phyloP scores from a whole-genome alignment of 768 basidiomycete species.

The Suillus subluteus region DNA sequence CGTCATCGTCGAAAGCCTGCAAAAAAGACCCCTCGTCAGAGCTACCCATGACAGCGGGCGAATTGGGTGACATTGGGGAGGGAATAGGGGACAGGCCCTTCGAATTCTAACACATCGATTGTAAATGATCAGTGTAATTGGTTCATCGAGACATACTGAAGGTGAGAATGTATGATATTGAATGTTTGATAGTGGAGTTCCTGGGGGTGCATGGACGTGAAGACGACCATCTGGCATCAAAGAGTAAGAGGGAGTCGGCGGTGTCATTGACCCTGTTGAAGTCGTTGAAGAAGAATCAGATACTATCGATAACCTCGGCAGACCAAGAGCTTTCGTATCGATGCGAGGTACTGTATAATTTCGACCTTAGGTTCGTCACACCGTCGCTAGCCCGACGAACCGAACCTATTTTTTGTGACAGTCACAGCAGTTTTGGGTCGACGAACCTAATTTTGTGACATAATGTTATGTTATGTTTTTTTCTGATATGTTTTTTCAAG shows the following conservation, averaged over 20 bases:
- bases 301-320: background rate
- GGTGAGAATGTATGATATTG: background rate
- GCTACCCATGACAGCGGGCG: background rate
- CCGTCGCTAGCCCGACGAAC: too few relatives aligned
- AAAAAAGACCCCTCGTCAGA: background rate
- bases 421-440: too few relatives aligned
- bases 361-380: too few relatives aligned
- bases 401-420: too few relatives aligned
- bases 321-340: background rate
- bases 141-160: background rate
- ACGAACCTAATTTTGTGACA: too few relatives aligned
- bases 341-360: too few relatives aligned
- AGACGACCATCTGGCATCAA: background rate
- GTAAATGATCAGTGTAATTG: background rate
- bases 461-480: too few relatives aligned
- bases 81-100: conserved; percentile 2
- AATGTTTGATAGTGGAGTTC: background rate
- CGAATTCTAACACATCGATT: background rate
- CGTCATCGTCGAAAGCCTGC: background rate
- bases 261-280: conserved; percentile 3
- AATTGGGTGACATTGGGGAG: conserved; percentile 2
- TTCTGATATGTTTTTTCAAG: too few relatives aligned
- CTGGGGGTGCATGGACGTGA: background rate
- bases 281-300: conserved; percentile 7
- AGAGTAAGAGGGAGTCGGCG: background rate